These are phyloP conservation scores for Candida endomychidarum DNA, from an alignment of 805 yeast species.

Conservation along the genomic window DNA sequence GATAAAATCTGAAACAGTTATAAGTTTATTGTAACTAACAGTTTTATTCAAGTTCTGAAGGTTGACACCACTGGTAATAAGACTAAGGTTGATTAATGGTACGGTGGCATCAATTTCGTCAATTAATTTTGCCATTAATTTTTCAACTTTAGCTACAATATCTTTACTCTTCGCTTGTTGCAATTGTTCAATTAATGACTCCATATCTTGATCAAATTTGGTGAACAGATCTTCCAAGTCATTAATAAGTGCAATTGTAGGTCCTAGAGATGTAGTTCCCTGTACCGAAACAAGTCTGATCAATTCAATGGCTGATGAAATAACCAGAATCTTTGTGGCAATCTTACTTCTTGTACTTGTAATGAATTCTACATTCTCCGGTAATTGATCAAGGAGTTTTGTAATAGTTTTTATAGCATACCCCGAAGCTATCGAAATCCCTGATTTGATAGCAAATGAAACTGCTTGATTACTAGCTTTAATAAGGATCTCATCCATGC, in stretches of 20 bases:
- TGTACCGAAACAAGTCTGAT: slow-evolving; percentile 61
- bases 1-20: slow-evolving; percentile 52
- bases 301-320: slow-evolving; percentile 66
- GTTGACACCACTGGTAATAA: slow-evolving; percentile 68
- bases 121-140: slow-evolving; percentile 48
- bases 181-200: slow-evolving; percentile 31
- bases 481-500: slow-evolving; percentile 45
- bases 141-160: slow-evolving; percentile 44
- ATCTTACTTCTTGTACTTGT: slow-evolving; percentile 44
- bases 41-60: slow-evolving; percentile 58
- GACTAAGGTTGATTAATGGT: slow-evolving; percentile 64
- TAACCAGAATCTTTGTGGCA: slow-evolving; percentile 57
- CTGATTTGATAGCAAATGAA: slow-evolving; percentile 76
- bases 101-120: slow-evolving; percentile 62
- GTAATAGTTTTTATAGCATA: slow-evolving; percentile 69
- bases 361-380: slow-evolving; percentile 49
- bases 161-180: slow-evolving; percentile 21
- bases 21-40: slow-evolving; percentile 30
- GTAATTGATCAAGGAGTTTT: slow-evolving; percentile 52
- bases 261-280: slow-evolving; percentile 57
- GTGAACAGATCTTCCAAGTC: slow-evolving; percentile 59
- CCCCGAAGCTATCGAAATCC: slow-evolving; percentile 70
- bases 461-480: slow-evolving; percentile 76
- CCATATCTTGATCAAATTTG: slow-evolving; percentile 52
- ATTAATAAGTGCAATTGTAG: slow-evolving; percentile 53